Base-by-base conservation (phyloP, 768 basidiomycete genomes). In the Aureoboletus auriporus region DNA sequence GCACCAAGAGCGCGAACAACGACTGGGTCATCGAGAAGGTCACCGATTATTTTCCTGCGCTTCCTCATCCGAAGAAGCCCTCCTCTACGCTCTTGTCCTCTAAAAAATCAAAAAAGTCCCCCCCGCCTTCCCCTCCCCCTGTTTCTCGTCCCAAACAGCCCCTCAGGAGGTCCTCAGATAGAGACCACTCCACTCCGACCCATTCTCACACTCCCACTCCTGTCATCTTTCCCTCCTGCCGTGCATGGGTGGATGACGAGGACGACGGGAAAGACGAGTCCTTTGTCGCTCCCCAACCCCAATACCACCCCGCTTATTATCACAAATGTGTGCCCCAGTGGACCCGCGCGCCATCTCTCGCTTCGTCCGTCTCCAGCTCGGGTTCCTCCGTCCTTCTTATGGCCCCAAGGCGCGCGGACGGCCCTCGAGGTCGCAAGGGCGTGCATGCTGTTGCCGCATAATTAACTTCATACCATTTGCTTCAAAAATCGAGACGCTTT, bases 181-280 rank as follows among this genome's bases (percentile, higher is more conserved):
- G 42, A 26, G 49, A 59, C 26, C 54, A 44, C 11, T 47, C 57
- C 2, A 53, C 62, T 4, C 56, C 66, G 35, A 52, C 59, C 0
- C 51, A 57, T 37, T 60, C 62, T 0, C 65, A 66, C 47, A 66
- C 65, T 0, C 65, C 65, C 2, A 67, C 65, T 0, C 65, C 65
- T 3, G 67, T 67, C 29, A 37, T 69, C 4, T 67, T 67, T 30
- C 65, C 65, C 31, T 67, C 65, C 14, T 67, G 67, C 34, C 62
- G 65, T 5, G 58, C 65, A 1, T 67, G 60, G 67, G 67, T 53
- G 20, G 58, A 62, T 35, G 60, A 52, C 31, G 56, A 53, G 1
- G 62, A 67, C 0, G 52, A 60, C 2, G 51, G 36, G 9, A 28
- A 56, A 1, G 63, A 68, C 14, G 56, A 55, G 10, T 37, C 50